These are phyloP conservation scores for Neoascochyta sp. DNA, from an alignment of 2,329 filamentous ascomycete genomes.

Conservation along the genomic window DNA sequence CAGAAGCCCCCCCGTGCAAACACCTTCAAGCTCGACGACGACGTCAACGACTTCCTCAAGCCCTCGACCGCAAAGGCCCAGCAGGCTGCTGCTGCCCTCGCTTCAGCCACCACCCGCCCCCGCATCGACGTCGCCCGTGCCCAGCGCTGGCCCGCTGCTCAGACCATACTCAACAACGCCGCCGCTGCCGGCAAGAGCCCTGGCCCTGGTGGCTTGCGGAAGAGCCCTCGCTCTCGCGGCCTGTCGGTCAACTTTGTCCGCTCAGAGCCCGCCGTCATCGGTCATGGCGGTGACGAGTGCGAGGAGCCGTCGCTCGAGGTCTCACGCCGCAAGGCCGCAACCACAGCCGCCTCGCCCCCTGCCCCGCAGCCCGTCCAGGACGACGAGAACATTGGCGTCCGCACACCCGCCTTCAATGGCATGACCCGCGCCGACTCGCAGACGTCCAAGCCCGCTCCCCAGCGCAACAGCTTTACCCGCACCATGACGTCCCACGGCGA, in stretches of 20 bases:
- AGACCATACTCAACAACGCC: conserved; percentile 40
- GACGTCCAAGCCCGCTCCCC: conserved; percentile 19
- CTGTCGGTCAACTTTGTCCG: conserved; percentile 72
- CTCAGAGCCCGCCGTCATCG: conserved; percentile 74
- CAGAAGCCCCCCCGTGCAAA: conserved; percentile 22
- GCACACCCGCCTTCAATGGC: conserved; percentile 24
- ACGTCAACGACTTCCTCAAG: conserved; percentile 58
- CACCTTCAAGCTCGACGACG: conserved; percentile 39
- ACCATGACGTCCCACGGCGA: conserved; percentile 35
- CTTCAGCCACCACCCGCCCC: conserved; percentile 33
- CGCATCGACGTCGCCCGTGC: conserved; percentile 50
- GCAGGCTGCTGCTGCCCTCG: conserved; percentile 24
- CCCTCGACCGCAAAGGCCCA: conserved; percentile 47
- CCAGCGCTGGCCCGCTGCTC: conserved; percentile 50
- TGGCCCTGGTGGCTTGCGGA: conserved; percentile 36
- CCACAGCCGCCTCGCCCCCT: conserved; percentile 16
- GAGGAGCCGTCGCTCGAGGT: conserved; percentile 70
- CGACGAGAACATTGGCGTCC: conserved; percentile 26
- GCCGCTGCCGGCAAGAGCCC: conserved; percentile 32
- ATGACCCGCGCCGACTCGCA: conserved; percentile 22
- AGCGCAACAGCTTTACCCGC: conserved; percentile 31
- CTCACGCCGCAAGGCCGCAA: conserved; percentile 51
- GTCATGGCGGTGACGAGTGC: conserved; percentile 85
- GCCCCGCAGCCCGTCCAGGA: conserved; percentile 25
- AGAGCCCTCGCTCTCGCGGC: conserved; percentile 55